phyloP scores from a whole-genome alignment of 2,329 filamentous ascomycete genomes.

The Penicillium nordicum region DNA sequence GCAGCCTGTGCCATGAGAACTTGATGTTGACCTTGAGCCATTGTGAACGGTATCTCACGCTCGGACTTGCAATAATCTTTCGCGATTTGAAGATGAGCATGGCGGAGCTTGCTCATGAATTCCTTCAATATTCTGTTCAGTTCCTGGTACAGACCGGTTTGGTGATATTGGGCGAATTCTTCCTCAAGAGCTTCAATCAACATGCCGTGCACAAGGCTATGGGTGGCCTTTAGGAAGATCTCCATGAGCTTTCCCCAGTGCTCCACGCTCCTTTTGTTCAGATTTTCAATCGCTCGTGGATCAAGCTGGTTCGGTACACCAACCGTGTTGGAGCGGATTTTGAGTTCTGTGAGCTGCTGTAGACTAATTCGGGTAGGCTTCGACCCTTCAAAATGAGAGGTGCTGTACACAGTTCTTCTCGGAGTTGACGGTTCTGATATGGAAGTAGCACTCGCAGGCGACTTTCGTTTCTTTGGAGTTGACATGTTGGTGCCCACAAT shows the following conservation, averaged over 20 bases:
- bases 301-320: conserved; percentile 60
- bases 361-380: neutral
- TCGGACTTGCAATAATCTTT: conserved; percentile 55
- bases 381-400: conserved; percentile 24
- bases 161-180: conserved; percentile 33
- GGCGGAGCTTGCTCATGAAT: conserved; percentile 46
- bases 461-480: conserved; percentile 23
- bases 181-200: conserved; percentile 48
- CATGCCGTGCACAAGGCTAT: conserved; percentile 29
- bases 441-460: neutral
- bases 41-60: conserved; percentile 55
- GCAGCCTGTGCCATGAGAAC: conserved; percentile 17
- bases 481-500: neutral
- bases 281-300: conserved; percentile 57
- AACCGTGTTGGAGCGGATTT: conserved; percentile 48
- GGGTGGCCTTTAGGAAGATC: conserved; percentile 34
- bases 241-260: conserved; percentile 58
- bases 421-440: neutral
- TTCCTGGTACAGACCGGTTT: conserved; percentile 36
- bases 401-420: neutral
- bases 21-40: conserved; percentile 33
- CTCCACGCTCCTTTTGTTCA: conserved; percentile 56
- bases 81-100: conserved; percentile 42
- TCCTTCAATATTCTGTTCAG: conserved; percentile 42
- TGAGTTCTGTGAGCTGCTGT: neutral